phyloP scores from a whole-genome alignment of 257 asterid genomes.

The Scutellaria minor region DNA sequence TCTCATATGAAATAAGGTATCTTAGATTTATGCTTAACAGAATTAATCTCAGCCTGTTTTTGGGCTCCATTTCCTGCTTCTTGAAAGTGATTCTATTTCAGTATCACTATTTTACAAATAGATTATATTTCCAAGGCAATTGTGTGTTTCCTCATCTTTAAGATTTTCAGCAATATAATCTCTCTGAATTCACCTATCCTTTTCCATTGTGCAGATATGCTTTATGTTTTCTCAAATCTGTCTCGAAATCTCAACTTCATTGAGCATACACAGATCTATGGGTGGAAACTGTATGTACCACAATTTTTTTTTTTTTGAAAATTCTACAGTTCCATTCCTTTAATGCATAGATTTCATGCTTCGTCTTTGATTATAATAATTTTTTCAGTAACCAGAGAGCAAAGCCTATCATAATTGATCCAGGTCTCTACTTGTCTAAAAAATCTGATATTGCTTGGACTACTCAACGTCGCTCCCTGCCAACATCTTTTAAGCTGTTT shows the following conservation, averaged over 20 bases:
- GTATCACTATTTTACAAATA: not conserved
- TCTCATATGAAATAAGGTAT: not conserved
- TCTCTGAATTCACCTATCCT: not conserved
- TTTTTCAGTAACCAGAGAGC: constrained; percentile 90
- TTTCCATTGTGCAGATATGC: constrained; percentile 75
- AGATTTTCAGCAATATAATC: not conserved
- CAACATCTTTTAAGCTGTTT: constrained; percentile 83
- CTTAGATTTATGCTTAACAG: not conserved
- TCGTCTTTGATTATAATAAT: constrained; percentile 16
- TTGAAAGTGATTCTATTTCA: not conserved
- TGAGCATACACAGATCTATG: constrained; percentile 83
- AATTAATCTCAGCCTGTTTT: not conserved
- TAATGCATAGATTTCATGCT: constrained; percentile 8
- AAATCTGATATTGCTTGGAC: constrained; percentile 88
- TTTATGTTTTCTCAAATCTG: constrained; percentile 77
- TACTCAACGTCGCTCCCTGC: constrained; percentile 90
- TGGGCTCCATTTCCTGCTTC: constrained; percentile 22
- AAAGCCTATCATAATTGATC: constrained; percentile 89
- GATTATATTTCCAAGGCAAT: not conserved
- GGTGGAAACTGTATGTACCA: constrained; percentile 92
- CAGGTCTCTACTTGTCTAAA: constrained; percentile 89
- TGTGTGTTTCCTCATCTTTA: not conserved
- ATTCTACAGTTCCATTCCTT: not conserved
- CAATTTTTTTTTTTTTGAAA: not conserved
- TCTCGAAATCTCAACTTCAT: constrained; percentile 87